Evolutionary conservation across 306 rosid genomes (phyloP), one percentile per base, ranked within the genome.

Genomic region (Glycine latifolia): DNA sequence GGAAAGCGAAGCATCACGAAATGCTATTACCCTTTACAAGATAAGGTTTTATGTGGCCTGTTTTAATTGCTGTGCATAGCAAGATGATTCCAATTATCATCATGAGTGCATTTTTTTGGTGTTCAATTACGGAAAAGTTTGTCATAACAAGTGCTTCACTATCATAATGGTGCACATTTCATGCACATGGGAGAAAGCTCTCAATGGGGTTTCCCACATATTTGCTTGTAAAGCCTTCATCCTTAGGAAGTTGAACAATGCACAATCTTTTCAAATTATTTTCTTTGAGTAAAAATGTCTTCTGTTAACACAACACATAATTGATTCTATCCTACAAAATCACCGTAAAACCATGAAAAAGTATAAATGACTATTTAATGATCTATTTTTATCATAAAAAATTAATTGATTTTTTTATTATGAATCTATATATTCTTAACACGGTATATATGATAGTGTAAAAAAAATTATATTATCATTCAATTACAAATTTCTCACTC

Each of bases 141-240:
- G 14, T 78, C 33, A 75, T 82, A 14, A 70, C 78, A 82, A 77
- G 41, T 62, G 53, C 41, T 76, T 76, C 81, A 33, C 63, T 31
- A 8, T 83, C 75, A 82, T 77, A 72, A 69, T 70, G 26, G 59
- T 60, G 66, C 73, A 69, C 78, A 61, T 49, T 76, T 60, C 61
- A 71, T 62, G 68, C 75, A 77, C 86, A 83, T 77, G 79, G 65
- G 10, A 59, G n/a, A 60, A 44, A 46, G 8, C 35, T 8, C 61
- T n/a, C 72, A 31, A 14, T 60, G n/a, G 26, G 35, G 8, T 75
- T 75, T 75, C 56, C 26, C 26, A 44, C 10, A 5, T 54, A 74
- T 67, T 66, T 65, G 41, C 26, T 65, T 80, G 10, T 33, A 63
- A 9, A 75, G 20, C 71, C 56, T 54, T 54, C 26, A 54, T 68